Conservation (phyloP, 2,329 filamentous ascomycete genomes). For the Ceratocystis colombiana region DNA sequence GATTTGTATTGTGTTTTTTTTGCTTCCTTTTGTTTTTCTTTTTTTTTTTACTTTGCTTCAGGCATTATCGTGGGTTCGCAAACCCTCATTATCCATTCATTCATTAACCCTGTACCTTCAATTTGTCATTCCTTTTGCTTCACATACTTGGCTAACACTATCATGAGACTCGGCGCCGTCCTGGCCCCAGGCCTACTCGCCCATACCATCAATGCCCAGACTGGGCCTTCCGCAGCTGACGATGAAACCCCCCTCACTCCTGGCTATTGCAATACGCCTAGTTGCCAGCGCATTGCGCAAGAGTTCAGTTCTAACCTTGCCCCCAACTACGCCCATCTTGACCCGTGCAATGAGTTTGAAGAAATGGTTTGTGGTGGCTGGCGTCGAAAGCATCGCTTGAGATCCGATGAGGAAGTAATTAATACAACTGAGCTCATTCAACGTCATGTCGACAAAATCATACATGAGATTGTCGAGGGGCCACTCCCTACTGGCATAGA, state of each 20-base stretch:
- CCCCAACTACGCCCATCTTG: constrained; percentile 47
- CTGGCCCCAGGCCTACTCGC: neutral
- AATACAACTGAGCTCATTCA: constrained; percentile 53
- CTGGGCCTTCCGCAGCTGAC: neutral
- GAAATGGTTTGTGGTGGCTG: constrained; percentile 59
- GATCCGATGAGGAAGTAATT: constrained; percentile 50
- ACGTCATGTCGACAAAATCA: constrained; percentile 47
- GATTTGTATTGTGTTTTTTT: too few species aligned
- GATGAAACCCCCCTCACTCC: neutral
- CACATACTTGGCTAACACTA: too few species aligned
- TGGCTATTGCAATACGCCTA: constrained; percentile 28
- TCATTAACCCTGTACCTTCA: too few species aligned
- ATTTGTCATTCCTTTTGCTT: too few species aligned
- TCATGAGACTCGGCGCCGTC: neutral
- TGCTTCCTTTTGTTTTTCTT: too few species aligned
- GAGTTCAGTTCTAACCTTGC: constrained; percentile 31
- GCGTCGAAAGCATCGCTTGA: constrained; percentile 52
- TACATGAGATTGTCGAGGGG: constrained; percentile 55
- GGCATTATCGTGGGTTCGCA: too few species aligned
- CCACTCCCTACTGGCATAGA: constrained; percentile 37
- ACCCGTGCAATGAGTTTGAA: constrained; percentile 61
- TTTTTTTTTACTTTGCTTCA: too few species aligned
- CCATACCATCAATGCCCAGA: neutral
- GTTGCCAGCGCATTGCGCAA: constrained; percentile 31
- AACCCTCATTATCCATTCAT: too few species aligned